Evolutionary conservation across 2,329 filamentous ascomycete genomes (phyloP).

Genomic region (Cladosporium sp.): DNA sequence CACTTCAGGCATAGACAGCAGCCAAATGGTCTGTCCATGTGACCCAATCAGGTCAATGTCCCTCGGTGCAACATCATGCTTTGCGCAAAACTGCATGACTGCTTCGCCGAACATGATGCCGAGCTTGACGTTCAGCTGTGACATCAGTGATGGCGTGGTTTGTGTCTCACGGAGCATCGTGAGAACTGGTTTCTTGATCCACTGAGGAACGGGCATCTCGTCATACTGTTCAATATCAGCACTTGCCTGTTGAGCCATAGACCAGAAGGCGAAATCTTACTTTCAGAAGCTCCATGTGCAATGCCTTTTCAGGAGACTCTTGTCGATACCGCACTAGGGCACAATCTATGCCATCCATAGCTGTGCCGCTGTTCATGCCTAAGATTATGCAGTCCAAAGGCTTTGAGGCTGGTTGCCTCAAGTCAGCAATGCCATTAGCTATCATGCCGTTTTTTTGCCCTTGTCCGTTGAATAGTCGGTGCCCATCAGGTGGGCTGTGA

Average conservation of each 20-base stretch:
- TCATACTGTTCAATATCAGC: constrained; percentile 1
- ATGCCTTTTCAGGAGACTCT: not conserved
- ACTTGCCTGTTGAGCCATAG: not conserved
- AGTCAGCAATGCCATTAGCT: not conserved
- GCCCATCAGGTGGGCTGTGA: not conserved
- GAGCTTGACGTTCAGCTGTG: constrained; percentile 50
- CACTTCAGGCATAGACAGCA: constrained; percentile 44
- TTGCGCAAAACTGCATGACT: constrained; percentile 43
- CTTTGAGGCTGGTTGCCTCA: not conserved
- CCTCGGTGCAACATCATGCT: constrained; percentile 38
- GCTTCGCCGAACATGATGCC: constrained; percentile 49
- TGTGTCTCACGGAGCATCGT: constrained; percentile 5
- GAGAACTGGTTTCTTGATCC: constrained; percentile 5
- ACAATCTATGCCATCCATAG: constrained; percentile 7
- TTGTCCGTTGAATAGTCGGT: not conserved
- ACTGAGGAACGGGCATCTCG: constrained; percentile 6
- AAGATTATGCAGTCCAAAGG: constrained; percentile 1
- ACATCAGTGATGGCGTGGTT: constrained; percentile 45
- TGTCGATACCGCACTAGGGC: constrained; percentile 3
- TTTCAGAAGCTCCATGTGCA: constrained; percentile 7
- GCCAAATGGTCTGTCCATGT: constrained; percentile 52
- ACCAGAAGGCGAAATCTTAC: constrained; percentile 1
- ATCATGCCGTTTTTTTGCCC: not conserved
- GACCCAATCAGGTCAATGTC: constrained; percentile 49
- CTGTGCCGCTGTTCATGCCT: constrained; percentile 5